Evolutionary conservation across 2,329 filamentous ascomycete genomes (phyloP).

Genomic region (Mollisiaceae sp.): DNA sequence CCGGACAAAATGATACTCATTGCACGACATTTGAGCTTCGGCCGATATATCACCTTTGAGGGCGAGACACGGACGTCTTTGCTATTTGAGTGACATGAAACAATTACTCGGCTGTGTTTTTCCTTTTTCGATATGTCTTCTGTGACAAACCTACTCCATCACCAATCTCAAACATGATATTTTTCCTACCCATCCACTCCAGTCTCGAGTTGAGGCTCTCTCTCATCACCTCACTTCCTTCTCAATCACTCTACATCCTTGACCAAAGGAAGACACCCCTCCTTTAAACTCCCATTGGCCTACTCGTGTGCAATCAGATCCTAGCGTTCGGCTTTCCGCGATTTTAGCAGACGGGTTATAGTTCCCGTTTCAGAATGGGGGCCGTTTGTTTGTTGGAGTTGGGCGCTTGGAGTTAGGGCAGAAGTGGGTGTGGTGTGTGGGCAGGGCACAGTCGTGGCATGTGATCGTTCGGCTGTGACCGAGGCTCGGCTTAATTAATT

Average conservation of each 20-base stretch:
- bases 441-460: no score
- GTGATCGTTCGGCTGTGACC: neutral
- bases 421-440: no score
- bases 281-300: neutral
- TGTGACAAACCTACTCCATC: neutral
- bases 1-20: neutral
- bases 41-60: neutral
- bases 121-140: neutral
- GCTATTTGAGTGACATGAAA: neutral
- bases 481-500: neutral
- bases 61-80: neutral
- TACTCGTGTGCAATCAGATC: neutral
- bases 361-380: neutral
- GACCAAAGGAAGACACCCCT: neutral
- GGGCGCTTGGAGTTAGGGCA: neutral
- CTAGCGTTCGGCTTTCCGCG: neutral
- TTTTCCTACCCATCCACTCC: neutral
- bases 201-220: constrained; percentile 5
- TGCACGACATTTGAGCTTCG: neutral
- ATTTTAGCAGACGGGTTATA: neutral
- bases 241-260: neutral
- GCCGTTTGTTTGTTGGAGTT: neutral
- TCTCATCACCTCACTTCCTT: neutral
- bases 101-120: neutral
- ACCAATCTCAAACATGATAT: neutral